Evolutionary conservation across 805 yeast genomes (phyloP).

Genomic region (Candida sonorensis): DNA sequence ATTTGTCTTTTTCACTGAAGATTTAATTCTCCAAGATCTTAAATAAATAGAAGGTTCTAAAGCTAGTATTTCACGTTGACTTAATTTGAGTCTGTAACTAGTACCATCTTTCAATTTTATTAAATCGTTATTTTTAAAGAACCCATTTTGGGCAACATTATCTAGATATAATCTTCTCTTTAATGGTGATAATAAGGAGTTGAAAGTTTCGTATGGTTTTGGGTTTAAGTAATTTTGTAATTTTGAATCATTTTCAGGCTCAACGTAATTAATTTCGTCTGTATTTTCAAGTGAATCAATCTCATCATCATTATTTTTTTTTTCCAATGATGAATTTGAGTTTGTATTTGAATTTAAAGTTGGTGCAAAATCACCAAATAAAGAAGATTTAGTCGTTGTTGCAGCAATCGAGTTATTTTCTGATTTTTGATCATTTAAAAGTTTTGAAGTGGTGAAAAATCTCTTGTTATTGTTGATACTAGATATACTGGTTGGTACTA

Average conservation of each 20-base stretch:
- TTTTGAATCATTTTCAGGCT: constrained; percentile 24
- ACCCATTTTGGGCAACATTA: constrained; percentile 57
- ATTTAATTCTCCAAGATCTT: constrained; percentile 73
- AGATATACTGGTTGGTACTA: too few relatives aligned
- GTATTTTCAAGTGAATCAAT: constrained; percentile 9
- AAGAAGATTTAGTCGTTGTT: constrained; percentile 13
- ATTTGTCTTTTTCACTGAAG: constrained; percentile 86
- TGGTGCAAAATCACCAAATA: constrained; percentile 23
- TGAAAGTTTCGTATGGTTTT: constrained; percentile 47
- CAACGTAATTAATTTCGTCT: constrained; percentile 12
- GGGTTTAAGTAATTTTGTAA: constrained; percentile 49
- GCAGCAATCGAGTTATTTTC: too few relatives aligned
- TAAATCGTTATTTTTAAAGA: constrained; percentile 56
- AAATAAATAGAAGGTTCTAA: constrained; percentile 86
- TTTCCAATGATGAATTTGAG: constrained; percentile 1
- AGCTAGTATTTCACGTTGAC: constrained; percentile 60
- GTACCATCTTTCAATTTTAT: constrained; percentile 39
- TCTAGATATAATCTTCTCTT: constrained; percentile 57
- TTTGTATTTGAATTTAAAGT: constrained; percentile 7
- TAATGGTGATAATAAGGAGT: constrained; percentile 57
- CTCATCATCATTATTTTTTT: constrained; percentile 1
- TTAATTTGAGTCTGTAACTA: constrained; percentile 42
- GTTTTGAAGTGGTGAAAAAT: too few relatives aligned
- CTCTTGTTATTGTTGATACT: constrained; percentile 2
- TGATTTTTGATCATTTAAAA: too few relatives aligned